These are phyloP conservation scores for Marasmius oreades DNA, from an alignment of 1,284 basidiomycete species.

Conservation along the genomic window DNA sequence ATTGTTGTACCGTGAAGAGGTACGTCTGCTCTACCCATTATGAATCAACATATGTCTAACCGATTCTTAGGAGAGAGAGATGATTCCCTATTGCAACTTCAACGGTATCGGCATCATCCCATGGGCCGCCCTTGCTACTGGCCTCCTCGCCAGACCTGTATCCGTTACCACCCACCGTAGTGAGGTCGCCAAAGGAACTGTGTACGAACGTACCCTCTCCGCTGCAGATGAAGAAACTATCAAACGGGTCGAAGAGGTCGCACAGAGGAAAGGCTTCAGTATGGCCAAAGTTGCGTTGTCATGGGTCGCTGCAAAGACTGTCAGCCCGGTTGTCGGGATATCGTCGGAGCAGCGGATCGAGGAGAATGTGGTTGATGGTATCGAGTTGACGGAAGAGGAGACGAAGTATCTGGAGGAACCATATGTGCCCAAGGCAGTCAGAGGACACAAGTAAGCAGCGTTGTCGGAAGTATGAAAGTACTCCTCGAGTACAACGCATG, in stretches of 20 bases:
- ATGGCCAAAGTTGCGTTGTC: constrained; percentile 27
- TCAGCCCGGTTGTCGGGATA: constrained; percentile 23
- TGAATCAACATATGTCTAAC: too few relatives aligned
- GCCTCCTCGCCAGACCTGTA: background rate
- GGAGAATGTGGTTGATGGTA: constrained; percentile 9
- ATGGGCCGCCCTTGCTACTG: constrained; percentile 32
- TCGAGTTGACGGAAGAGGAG: constrained; percentile 7
- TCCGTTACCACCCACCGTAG: background rate
- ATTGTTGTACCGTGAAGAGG: too few relatives aligned
- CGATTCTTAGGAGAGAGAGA: constrained; percentile 21
- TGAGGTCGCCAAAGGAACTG: background rate
- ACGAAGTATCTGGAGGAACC: constrained; percentile 9
- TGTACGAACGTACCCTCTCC: background rate
- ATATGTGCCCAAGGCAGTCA: too few relatives aligned
- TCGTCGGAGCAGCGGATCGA: constrained; percentile 11
- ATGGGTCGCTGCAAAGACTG: constrained; percentile 23
- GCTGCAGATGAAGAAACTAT: constrained; percentile 17
- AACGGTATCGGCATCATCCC: constrained; percentile 38
- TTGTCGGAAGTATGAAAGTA: too few relatives aligned
- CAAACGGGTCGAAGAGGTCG: constrained; percentile 26
- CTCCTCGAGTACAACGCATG: too few relatives aligned
- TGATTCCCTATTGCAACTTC: constrained; percentile 20
- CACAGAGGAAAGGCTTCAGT: constrained; percentile 21
- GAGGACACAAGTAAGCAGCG: too few relatives aligned
- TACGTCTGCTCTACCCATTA: too few relatives aligned